Percentiles rank a stretch among this genome's conserved stretches.
phyloP scores from a whole-genome alignment of 768 basidiomycete genomes.

The Boletus rubescentipes region DNA sequence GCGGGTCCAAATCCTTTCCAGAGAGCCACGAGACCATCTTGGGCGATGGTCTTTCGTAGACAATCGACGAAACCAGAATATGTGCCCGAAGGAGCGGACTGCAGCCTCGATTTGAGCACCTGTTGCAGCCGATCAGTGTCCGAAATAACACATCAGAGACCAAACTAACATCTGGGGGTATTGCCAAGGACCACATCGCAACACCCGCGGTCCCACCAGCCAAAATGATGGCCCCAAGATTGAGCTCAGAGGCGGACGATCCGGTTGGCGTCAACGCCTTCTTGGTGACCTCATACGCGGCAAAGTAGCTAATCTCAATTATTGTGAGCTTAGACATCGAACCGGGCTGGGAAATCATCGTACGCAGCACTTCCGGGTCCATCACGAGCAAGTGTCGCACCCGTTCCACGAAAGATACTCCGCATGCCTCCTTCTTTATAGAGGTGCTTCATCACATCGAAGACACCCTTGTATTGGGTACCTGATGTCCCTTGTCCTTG shows the following conservation, averaged over 20 bases:
- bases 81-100: slow-evolving; percentile 96
- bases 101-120: slow-evolving; percentile 95
- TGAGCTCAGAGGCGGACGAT: slow-evolving; percentile 75
- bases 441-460: slow-evolving; percentile 86
- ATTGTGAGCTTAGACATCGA: slow-evolving; percentile 5
- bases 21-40: slow-evolving; percentile 81
- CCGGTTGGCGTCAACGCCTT: slow-evolving; percentile 79
- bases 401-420: slow-evolving; percentile 90
- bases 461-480: slow-evolving; percentile 81
- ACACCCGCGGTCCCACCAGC: slow-evolving; percentile 95
- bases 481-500: slow-evolving; percentile 82
- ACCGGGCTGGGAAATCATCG: slow-evolving; percentile 31
- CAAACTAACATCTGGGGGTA: slow-evolving; percentile 87
- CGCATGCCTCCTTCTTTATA: slow-evolving; percentile 92
- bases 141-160: not conserved
- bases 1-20: slow-evolving; percentile 99
- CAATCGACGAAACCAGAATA: slow-evolving; percentile 95
- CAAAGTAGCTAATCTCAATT: slow-evolving; percentile 73
- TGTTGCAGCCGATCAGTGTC: slow-evolving; percentile 33
- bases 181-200: slow-evolving; percentile 97
- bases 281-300: slow-evolving; percentile 94
- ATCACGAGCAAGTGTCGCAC: slow-evolving; percentile 92
- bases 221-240: slow-evolving; percentile 81
- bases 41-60: slow-evolving; percentile 84
- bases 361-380: slow-evolving; percentile 97